phyloP scores from a whole-genome alignment of 2,329 filamentous ascomycete genomes.

The Diplodia seriata region DNA sequence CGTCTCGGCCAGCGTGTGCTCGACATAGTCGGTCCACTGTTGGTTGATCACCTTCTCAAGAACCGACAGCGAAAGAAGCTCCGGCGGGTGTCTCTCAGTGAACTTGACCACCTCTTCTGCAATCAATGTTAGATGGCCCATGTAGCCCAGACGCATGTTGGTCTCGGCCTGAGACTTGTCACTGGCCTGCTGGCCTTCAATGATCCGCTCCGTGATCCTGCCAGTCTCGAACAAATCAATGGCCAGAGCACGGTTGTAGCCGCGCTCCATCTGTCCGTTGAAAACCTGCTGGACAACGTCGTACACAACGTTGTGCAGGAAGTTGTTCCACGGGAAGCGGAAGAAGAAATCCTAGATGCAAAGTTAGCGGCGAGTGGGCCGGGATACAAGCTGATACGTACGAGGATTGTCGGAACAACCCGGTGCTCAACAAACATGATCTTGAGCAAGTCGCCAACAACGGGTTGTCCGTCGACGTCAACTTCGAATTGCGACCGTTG shows the following conservation, averaged over 20 bases:
- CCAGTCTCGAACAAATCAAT: slow-evolving; percentile 93
- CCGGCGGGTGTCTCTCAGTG: slow-evolving; percentile 89
- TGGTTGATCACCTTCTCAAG: slow-evolving; percentile 87
- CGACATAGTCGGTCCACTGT: slow-evolving; percentile 94
- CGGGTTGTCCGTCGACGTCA: slow-evolving; percentile 70
- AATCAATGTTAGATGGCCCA: slow-evolving; percentile 96
- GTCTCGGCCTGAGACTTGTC: slow-evolving; percentile 83
- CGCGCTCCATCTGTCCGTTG: slow-evolving; percentile 96
- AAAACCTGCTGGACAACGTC: slow-evolving; percentile 99
- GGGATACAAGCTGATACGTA: slow-evolving; percentile 58
- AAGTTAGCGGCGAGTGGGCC: slow-evolving; percentile 6
- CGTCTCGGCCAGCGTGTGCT: slow-evolving; percentile 90
- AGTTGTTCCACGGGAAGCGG: slow-evolving; percentile 99
- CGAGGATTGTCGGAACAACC: slow-evolving; percentile 93
- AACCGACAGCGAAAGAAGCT: slow-evolving; percentile 82
- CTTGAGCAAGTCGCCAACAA: slow-evolving; percentile 94
- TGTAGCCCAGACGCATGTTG: slow-evolving; percentile 94
- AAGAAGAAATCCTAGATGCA: slow-evolving; percentile 87
- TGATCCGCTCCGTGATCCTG: slow-evolving; percentile 87
- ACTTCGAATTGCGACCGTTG: slow-evolving; percentile 58
- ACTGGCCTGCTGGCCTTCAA: slow-evolving; percentile 85
- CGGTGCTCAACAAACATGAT: slow-evolving; percentile 94
- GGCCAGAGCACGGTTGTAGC: slow-evolving; percentile 87
- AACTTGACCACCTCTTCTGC: slow-evolving; percentile 99
- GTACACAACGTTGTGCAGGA: slow-evolving; percentile 98